Conservation (phyloP, 192 early-diverging fungal species). For the Spizellomyces sp. region DNA sequence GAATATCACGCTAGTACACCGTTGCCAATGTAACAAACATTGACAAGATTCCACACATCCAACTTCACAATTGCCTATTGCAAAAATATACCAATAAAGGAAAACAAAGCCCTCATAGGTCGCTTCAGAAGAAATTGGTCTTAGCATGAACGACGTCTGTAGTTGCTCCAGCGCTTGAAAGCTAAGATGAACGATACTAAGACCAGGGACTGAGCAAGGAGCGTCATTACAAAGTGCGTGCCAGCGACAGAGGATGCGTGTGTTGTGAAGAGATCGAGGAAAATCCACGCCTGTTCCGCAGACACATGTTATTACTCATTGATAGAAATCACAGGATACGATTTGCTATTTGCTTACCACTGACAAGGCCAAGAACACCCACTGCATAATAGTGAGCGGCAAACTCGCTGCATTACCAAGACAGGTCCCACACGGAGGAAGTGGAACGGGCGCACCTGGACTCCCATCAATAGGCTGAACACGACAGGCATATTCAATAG, state of each 20-base stretch:
- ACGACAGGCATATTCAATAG: slow-evolving; percentile 27
- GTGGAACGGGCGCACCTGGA: slow-evolving; percentile 1
- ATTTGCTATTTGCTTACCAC: slow-evolving; percentile 13
- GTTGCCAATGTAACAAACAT: too few species aligned
- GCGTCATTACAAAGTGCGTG: slow-evolving; percentile 14
- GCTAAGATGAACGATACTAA: slow-evolving; percentile 17
- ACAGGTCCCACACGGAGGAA: slow-evolving; percentile 13
- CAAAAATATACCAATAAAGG: too few species aligned
- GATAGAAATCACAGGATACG: background rate
- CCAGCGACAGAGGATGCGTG: slow-evolving; percentile 1
- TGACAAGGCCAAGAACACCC: slow-evolving; percentile 27
- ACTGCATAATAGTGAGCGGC: slow-evolving; percentile 6
- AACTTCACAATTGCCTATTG: too few species aligned
- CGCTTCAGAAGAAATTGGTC: background rate
- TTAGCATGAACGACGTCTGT: slow-evolving; percentile 11
- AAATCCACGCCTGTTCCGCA: slow-evolving; percentile 14
- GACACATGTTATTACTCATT: too few species aligned
- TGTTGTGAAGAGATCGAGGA: slow-evolving; percentile 16
- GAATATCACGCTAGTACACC: too few species aligned
- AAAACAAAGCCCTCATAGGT: too few species aligned
- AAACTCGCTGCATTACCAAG: slow-evolving; percentile 20
- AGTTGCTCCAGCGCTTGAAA: slow-evolving; percentile 14
- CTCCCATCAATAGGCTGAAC: background rate
- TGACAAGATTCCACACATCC: too few species aligned
- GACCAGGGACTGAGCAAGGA: slow-evolving; percentile 26